Evolutionary conservation across 2,329 filamentous ascomycete genomes (phyloP).

Genomic region (Cadophora luteo-olivacea): DNA sequence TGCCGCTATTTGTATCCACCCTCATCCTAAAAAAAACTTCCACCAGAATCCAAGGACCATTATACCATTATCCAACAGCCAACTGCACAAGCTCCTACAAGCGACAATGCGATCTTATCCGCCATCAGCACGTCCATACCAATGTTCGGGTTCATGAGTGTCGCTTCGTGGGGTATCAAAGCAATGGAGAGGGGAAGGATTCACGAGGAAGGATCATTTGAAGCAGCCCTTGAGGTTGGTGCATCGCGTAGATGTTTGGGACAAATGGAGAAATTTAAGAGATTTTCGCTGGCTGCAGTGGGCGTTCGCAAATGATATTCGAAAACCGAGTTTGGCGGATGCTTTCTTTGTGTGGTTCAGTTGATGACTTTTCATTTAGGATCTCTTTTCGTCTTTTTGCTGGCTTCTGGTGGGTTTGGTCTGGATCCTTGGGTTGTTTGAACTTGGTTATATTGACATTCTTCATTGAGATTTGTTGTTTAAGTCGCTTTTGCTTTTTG

Average conservation of each 20-base stretch:
- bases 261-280: not conserved
- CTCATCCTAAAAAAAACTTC: not conserved
- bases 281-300: not conserved
- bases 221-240: conserved; percentile 5
- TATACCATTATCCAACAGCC: not conserved
- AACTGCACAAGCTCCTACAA: conserved; percentile 1
- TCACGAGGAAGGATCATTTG: conserved; percentile 4
- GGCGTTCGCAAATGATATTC: not conserved
- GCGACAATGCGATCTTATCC: conserved; percentile 2
- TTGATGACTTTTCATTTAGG: not conserved
- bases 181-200: conserved; percentile 2
- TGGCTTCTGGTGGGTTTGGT: not conserved
- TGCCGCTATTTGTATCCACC: too few relatives aligned
- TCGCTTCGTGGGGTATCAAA: not conserved
- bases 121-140: conserved; percentile 4
- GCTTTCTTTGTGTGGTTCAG: not conserved
- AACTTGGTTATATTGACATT: not conserved
- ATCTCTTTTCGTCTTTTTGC: not conserved
- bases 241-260: not conserved
- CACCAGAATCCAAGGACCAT: not conserved
- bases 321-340: not conserved
- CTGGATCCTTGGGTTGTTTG: not conserved
- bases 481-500: not conserved
- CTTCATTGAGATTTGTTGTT: too few relatives aligned
- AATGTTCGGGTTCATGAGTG: conserved; percentile 4